Evolutionary conservation across 1,139 yeast species (phyloP), one percentile per base, ranked within the genome.

Genomic region (Sugiyamaella paludigena): DNA sequence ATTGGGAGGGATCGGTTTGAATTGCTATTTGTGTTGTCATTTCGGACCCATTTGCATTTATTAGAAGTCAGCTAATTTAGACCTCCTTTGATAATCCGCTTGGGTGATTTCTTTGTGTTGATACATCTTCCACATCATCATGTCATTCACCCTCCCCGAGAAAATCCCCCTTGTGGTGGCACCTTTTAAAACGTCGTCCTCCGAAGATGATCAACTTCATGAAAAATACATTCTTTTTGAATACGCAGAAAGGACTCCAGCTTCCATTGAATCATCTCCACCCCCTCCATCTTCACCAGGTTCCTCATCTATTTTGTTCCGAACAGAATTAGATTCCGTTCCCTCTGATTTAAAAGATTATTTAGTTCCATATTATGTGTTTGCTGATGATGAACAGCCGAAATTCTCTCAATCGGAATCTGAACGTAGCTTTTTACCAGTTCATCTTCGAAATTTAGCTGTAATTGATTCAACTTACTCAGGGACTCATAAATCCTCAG

Each of bases 391-490:
- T 8, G 26, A 16, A n/a, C 36, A 35, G 28, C 30, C 36, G 13
- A 12, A 33, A 9, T 27, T 40, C 5, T 35, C 40, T 10, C 30
- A 40, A 7, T 13, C 36, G 8, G 45, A 42, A 10, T 42, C 43
- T 8, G 26, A 31, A 11, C 38, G 43, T 28, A 34, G 39, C 16
- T 33, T 34, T 45, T 36, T 53, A 10, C 63, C 63, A 4, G 37
- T 43, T 8, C 65, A 63, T 36, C 57, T 66, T 32, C 52, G 60
- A 15, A 60, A 61, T 47, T 54, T 68, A 36, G 63, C 67, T 1
- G 59, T 69, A 12, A 61, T 69, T 11, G 69, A 69, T 51, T 67
- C 71, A n/a, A 59, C 62, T 36, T 49, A 54, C 7, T 63, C 70
- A 1, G 71, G 70, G 2, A 45, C 59, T 3, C 59, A 57, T 26